A percentile compares a stretch with the other conserved stretches of the same genome.
phyloP scores from a whole-genome alignment of 2,329 filamentous ascomycete genomes.

The Neofusicoccum cordaticola region DNA sequence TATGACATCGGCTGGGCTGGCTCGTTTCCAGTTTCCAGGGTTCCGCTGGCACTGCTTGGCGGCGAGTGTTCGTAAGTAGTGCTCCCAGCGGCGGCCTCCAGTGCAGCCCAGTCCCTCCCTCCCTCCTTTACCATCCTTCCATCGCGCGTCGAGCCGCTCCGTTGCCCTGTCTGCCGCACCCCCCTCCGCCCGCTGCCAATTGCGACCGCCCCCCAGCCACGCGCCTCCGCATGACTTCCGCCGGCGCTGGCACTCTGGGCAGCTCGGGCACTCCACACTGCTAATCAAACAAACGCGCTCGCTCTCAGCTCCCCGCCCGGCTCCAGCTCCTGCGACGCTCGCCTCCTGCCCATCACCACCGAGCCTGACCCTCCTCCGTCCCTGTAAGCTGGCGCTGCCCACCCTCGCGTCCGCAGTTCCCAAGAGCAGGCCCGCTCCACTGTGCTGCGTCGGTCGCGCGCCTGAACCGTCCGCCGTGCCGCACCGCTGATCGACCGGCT shows the following conservation, averaged over 20 bases:
- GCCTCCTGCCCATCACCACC: constrained; percentile 3
- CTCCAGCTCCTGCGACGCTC: constrained; percentile 8
- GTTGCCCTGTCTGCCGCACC: neutral
- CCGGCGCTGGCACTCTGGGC: neutral
- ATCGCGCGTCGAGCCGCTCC: constrained; percentile 12
- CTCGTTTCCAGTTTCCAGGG: constrained; percentile 12
- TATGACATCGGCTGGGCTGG: constrained; percentile 1
- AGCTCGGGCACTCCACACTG: constrained; percentile 13
- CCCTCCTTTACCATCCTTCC: constrained; percentile 6
- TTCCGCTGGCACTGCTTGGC: neutral
- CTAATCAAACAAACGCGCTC: constrained; percentile 7
- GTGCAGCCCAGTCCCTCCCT: constrained; percentile 1
- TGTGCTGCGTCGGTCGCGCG: constrained; percentile 12
- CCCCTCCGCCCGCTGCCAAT: neutral
- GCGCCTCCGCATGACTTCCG: constrained; percentile 13
- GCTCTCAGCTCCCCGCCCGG: constrained; percentile 9
- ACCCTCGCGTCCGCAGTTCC: neutral
- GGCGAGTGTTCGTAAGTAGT: neutral
- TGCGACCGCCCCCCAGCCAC: constrained; percentile 9
- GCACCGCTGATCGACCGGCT: constrained; percentile 13
- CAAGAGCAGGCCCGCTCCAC: neutral
- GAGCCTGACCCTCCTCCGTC: neutral
- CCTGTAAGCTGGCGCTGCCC: neutral
- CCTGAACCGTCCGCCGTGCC: constrained; percentile 7
- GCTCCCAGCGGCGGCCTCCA: constrained; percentile 1